Conservation (phyloP, 2,329 filamentous ascomycete species). For the Arthroderma uncinatum region DNA sequence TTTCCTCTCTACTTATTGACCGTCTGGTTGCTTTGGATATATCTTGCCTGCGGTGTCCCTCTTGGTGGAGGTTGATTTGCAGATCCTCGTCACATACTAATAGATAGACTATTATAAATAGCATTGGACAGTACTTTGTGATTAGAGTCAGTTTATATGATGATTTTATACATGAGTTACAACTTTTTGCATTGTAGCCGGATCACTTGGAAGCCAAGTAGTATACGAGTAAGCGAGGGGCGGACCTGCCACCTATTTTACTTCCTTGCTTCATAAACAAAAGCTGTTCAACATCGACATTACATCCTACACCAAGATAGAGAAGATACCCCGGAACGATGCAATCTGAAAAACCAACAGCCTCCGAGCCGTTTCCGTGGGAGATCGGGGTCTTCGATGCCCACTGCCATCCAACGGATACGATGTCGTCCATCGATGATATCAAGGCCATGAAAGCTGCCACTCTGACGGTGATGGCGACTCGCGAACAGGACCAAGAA, state of each 20-base stretch:
- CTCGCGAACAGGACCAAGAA: conserved; percentile 49
- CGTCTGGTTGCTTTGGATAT: not conserved
- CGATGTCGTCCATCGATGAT: conserved; percentile 44
- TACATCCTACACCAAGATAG: not conserved
- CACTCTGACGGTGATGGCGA: conserved; percentile 52
- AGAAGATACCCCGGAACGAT: not conserved
- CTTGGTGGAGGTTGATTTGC: not conserved
- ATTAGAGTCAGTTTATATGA: too few species aligned
- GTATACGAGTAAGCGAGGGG: too few species aligned
- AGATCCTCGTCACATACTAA: not conserved
- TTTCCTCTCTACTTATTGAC: not conserved
- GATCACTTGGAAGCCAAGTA: too few species aligned
- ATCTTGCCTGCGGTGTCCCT: not conserved
- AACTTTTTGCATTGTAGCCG: too few species aligned
- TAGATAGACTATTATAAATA: not conserved
- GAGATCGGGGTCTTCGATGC: conserved; percentile 52
- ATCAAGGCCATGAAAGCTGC: conserved; percentile 49
- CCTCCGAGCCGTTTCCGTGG: conserved; percentile 43
- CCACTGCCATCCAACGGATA: conserved; percentile 57
- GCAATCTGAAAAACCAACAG: not conserved
- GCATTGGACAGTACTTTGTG: not conserved
- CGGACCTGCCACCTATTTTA: too few species aligned
- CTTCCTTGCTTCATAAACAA: too few species aligned
- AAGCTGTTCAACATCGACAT: not conserved
- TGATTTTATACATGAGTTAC: too few species aligned